phyloP scores from a whole-genome alignment of 208 protist species.

The Naegleria lovaniensis region DNA sequence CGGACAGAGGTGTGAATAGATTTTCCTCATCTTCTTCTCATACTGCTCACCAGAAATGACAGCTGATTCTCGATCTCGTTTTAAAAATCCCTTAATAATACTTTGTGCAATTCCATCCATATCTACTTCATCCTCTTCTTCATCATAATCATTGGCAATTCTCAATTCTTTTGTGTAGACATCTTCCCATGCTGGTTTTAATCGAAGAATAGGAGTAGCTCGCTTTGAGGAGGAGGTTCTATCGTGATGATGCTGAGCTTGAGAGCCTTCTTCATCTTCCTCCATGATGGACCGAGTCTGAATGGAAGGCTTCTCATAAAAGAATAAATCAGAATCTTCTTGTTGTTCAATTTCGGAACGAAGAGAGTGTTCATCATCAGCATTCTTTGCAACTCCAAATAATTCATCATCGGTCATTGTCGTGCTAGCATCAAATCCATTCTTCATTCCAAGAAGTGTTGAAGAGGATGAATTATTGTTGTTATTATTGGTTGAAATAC shows the following conservation, averaged over 20 bases:
- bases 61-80: not conserved
- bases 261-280: not conserved
- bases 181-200: constrained; percentile 1
- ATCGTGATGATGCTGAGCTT: no score
- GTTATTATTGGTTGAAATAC: not conserved
- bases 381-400: not conserved
- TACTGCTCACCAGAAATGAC: not conserved
- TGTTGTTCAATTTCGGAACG: not conserved
- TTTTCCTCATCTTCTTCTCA: constrained; percentile 12
- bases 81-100: not conserved
- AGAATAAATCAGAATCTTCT: not conserved
- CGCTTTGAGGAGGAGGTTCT: no score
- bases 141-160: not conserved
- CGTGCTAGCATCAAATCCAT: not conserved
- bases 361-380: not conserved
- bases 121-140: not conserved
- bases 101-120: not conserved
- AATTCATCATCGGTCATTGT: not conserved
- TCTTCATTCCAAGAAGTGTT: no score
- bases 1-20: not conserved
- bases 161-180: not conserved
- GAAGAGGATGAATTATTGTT: not conserved
- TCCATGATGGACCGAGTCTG: not conserved
- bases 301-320: not conserved
- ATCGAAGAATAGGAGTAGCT: not conserved